phyloP scores from a whole-genome alignment of 2,329 filamentous ascomycete species.

The Onygenales sp. region DNA sequence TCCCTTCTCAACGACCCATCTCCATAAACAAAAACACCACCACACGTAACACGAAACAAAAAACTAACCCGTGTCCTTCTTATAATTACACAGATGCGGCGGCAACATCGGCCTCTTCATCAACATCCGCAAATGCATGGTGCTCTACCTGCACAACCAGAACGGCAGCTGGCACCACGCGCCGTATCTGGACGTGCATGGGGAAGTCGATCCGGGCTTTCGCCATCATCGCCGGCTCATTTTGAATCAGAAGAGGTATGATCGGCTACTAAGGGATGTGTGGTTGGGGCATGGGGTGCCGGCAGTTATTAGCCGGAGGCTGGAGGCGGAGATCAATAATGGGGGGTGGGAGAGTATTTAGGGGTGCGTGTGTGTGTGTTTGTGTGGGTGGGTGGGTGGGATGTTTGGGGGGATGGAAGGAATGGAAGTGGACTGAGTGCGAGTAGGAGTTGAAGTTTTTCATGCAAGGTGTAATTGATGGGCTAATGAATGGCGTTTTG shows the following conservation, averaged over 20 bases:
- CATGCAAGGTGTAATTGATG: neutral
- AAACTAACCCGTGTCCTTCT: slow-evolving; percentile 4
- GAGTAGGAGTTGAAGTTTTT: neutral
- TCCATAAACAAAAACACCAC: neutral
- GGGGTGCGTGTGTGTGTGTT: neutral
- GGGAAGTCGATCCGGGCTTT: slow-evolving; percentile 87
- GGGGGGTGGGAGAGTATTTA: slow-evolving; percentile 80
- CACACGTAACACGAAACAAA: neutral
- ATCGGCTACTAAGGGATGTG: slow-evolving; percentile 71
- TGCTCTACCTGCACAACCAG: slow-evolving; percentile 73
- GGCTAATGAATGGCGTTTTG: too few relatives aligned
- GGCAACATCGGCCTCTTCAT: slow-evolving; percentile 87
- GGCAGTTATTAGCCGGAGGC: slow-evolving; percentile 75
- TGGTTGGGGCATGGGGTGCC: slow-evolving; percentile 84
- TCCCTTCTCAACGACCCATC: neutral
- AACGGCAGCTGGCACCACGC: slow-evolving; percentile 79
- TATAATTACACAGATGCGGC: slow-evolving; percentile 56
- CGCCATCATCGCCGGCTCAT: slow-evolving; percentile 81
- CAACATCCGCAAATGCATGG: slow-evolving; percentile 91
- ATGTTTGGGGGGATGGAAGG: neutral
- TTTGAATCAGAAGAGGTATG: slow-evolving; percentile 88
- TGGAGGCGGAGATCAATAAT: slow-evolving; percentile 94
- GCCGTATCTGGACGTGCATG: slow-evolving; percentile 91
- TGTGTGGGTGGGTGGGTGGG: neutral
- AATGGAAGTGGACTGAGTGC: too few relatives aligned